phyloP scores from a whole-genome alignment of 805 yeast genomes.

The Diddensiella caesifluorescens region DNA sequence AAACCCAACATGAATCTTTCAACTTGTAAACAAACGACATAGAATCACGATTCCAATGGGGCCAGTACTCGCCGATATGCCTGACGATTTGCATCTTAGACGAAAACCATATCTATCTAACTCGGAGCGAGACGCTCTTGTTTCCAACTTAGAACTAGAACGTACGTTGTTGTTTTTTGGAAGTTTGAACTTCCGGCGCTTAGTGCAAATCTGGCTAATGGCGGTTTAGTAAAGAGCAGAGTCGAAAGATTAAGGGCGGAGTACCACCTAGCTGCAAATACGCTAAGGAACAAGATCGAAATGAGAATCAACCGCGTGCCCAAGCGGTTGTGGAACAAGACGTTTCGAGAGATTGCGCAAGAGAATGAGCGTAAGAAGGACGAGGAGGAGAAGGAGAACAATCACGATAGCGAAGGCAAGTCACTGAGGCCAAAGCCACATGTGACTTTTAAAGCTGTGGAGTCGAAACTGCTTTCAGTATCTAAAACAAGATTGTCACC shows the following conservation, averaged over 20 bases:
- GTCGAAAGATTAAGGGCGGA: conserved; percentile 29
- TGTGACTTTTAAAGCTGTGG: not conserved
- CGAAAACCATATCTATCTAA: too few species aligned
- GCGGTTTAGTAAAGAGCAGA: conserved; percentile 28
- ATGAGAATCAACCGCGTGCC: conserved; percentile 45
- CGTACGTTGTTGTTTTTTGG: conserved; percentile 13
- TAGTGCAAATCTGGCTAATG: too few species aligned
- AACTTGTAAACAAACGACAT: too few species aligned
- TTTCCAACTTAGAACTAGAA: conserved; percentile 19
- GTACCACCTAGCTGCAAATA: conserved; percentile 24
- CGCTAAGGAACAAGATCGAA: conserved; percentile 36
- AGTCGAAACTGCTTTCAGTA: too few species aligned
- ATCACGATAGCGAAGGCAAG: not conserved
- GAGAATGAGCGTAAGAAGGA: not conserved
- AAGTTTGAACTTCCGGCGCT: too few species aligned
- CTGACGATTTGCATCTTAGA: too few species aligned
- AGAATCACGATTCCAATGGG: too few species aligned
- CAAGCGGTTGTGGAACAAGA: conserved; percentile 42
- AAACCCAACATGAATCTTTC: too few species aligned
- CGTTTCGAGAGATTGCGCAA: conserved; percentile 33
- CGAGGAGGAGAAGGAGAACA: not conserved
- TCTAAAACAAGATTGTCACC: too few species aligned
- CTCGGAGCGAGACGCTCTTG: conserved; percentile 17
- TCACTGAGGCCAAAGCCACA: not conserved
- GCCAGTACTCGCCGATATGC: too few species aligned